phyloP scores from a whole-genome alignment of 495 filamentous ascomycete genomes.

The Parathielavia hyrcaniae region DNA sequence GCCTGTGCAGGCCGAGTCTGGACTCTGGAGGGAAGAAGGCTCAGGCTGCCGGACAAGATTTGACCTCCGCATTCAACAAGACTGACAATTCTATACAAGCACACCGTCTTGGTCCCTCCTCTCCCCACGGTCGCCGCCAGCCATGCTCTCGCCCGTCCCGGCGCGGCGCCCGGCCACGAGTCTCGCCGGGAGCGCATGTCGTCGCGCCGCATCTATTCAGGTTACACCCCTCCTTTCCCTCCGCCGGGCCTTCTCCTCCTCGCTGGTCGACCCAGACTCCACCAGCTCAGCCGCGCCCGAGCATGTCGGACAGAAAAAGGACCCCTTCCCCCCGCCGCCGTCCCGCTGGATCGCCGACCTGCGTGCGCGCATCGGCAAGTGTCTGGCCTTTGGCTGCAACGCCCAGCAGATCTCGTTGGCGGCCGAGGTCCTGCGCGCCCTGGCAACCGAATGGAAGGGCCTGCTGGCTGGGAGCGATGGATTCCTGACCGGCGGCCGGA shows the following conservation, averaged over 20 bases:
- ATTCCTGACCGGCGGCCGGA: constrained; percentile 60
- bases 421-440: constrained; percentile 51
- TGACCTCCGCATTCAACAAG: neutral
- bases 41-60: neutral
- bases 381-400: constrained; percentile 70
- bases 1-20: neutral
- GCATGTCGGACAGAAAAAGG: constrained; percentile 6
- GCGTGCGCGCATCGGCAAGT: constrained; percentile 69
- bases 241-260: neutral
- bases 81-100: neutral
- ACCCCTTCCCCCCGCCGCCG: constrained; percentile 25
- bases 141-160: neutral
- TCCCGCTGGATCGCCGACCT: constrained; percentile 72
- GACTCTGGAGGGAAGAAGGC: neutral
- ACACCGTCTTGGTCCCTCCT: no score
- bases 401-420: constrained; percentile 55
- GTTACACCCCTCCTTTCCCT: neutral
- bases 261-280: neutral
- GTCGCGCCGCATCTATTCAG: neutral
- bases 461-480: constrained; percentile 75
- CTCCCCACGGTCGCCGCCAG: neutral
- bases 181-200: neutral
- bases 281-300: neutral
- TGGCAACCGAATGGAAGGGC: constrained; percentile 71
- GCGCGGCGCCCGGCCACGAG: neutral